phyloP scores from a whole-genome alignment of 2,329 filamentous ascomycete genomes.

The Periconia sp. region DNA sequence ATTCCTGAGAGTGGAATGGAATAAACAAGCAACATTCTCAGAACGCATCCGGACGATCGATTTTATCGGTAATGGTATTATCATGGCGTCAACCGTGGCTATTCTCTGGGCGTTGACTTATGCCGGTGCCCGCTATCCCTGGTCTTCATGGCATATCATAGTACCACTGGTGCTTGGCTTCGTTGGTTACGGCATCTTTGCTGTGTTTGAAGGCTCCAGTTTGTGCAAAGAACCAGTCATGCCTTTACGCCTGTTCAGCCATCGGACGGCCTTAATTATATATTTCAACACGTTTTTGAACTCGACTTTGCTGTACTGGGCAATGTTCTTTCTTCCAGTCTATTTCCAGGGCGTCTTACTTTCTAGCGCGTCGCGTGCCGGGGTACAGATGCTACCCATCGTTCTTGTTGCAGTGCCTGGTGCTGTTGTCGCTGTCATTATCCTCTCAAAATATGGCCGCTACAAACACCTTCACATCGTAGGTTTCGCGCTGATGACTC shows the following conservation, averaged over 20 bases:
- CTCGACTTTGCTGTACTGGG: constrained; percentile 5
- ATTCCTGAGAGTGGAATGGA: constrained; percentile 44
- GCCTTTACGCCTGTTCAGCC: constrained; percentile 6
- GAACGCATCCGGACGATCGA: constrained; percentile 27
- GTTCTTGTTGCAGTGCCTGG: constrained; percentile 10
- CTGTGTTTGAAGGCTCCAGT: constrained; percentile 31
- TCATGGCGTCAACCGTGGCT: constrained; percentile 40
- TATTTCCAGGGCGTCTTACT: constrained; percentile 16
- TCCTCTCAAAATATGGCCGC: constrained; percentile 12
- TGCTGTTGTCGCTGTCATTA: constrained; percentile 2
- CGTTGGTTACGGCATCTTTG: constrained; percentile 37
- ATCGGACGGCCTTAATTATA: constrained; percentile 5
- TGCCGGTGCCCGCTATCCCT: constrained; percentile 40
- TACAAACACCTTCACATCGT: neutral
- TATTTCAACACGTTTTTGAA: constrained; percentile 4
- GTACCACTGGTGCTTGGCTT: constrained; percentile 48
- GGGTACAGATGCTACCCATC: constrained; percentile 35
- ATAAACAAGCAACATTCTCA: neutral
- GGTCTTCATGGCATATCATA: constrained; percentile 44
- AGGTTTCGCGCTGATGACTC: constrained; percentile 2
- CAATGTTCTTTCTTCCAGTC: constrained; percentile 19
- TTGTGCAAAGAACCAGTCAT: constrained; percentile 17
- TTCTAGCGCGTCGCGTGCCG: constrained; percentile 19
- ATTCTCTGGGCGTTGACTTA: constrained; percentile 47
- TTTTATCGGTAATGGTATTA: constrained; percentile 45